Conservation (phyloP, 2,329 filamentous ascomycete species). For the Drechslerella coelobrocha region DNA sequence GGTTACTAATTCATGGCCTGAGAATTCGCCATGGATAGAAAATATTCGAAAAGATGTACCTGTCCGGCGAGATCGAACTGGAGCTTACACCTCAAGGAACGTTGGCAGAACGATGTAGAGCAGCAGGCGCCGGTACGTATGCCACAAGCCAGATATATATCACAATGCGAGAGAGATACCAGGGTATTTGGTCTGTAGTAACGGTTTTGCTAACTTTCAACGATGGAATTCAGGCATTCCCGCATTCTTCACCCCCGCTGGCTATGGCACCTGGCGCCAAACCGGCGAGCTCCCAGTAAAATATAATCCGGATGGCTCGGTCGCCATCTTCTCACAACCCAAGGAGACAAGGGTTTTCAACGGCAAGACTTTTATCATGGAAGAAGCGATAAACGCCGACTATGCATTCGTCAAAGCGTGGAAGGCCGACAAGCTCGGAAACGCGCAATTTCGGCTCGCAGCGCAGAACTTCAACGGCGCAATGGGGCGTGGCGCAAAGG, state of each 20-base stretch:
- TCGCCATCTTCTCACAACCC: slow-evolving; percentile 69
- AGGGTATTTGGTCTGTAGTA: not conserved
- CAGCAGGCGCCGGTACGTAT: slow-evolving; percentile 68
- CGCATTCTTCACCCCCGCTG: slow-evolving; percentile 81
- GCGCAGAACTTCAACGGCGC: slow-evolving; percentile 76
- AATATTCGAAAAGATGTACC: slow-evolving; percentile 74
- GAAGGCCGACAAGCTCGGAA: slow-evolving; percentile 78
- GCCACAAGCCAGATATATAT: not conserved
- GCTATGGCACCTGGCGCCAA: slow-evolving; percentile 71
- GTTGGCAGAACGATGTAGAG: slow-evolving; percentile 73
- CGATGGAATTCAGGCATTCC: slow-evolving; percentile 65
- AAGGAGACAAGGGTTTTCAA: slow-evolving; percentile 76
- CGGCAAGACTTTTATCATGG: slow-evolving; percentile 76
- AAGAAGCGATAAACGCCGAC: slow-evolving; percentile 76
- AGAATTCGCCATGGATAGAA: slow-evolving; percentile 60
- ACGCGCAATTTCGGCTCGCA: slow-evolving; percentile 80
- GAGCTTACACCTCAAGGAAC: slow-evolving; percentile 80
- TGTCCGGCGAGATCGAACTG: slow-evolving; percentile 75
- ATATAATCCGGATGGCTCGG: slow-evolving; percentile 66
- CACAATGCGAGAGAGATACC: not conserved
- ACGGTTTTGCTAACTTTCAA: not conserved
- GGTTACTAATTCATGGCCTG: too few species aligned
- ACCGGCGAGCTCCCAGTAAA: slow-evolving; percentile 72
- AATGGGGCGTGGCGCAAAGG: slow-evolving; percentile 79
- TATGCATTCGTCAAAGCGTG: slow-evolving; percentile 78